A percentile compares a stretch with the other conserved stretches of the same genome.
Evolutionary conservation across 78 protist species (phyloP).

Genomic region (Emiliania huxleyi): DNA sequence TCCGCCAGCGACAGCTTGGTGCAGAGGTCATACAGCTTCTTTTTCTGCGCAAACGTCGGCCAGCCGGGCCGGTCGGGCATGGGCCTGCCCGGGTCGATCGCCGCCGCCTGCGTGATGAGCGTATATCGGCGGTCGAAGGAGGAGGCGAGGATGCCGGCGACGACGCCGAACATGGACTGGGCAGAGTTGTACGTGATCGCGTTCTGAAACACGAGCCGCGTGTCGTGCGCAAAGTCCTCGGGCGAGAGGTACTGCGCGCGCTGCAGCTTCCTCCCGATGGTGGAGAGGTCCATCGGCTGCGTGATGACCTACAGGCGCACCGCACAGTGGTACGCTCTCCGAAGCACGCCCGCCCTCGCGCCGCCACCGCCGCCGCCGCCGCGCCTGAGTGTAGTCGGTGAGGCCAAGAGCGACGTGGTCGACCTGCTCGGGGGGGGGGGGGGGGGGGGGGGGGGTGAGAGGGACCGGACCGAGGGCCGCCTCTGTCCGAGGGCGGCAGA

Average conservation of each 20-base stretch:
- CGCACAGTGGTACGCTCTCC: no score
- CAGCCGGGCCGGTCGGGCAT: background rate
- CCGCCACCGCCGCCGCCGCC: no score
- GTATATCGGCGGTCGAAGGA: background rate
- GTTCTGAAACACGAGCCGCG: background rate
- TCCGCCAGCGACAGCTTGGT: constrained; percentile 1
- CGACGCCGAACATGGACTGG: background rate
- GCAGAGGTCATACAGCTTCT: background rate
- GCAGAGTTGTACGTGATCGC: constrained; percentile 22
- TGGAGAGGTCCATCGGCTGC: constrained; percentile 33
- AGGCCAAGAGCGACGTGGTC: background rate
- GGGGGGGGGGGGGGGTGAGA: no score
- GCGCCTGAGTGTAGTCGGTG: background rate
- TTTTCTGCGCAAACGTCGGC: background rate
- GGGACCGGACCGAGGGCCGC: no score
- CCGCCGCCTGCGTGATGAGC: background rate
- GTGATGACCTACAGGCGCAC: no score
- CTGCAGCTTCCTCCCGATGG: background rate
- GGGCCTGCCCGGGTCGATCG: background rate
- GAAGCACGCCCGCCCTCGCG: no score
- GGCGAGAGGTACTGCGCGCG: background rate
- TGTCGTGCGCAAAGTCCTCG: constrained; percentile 10
- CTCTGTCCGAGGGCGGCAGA: no score
- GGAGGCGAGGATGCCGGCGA: background rate
- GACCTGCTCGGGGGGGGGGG: no score